Percentiles rank a stretch among this genome's conserved stretches.
These are phyloP conservation scores for Calocera cornea DNA, from an alignment of 768 basidiomycete species.

Conservation along the genomic window DNA sequence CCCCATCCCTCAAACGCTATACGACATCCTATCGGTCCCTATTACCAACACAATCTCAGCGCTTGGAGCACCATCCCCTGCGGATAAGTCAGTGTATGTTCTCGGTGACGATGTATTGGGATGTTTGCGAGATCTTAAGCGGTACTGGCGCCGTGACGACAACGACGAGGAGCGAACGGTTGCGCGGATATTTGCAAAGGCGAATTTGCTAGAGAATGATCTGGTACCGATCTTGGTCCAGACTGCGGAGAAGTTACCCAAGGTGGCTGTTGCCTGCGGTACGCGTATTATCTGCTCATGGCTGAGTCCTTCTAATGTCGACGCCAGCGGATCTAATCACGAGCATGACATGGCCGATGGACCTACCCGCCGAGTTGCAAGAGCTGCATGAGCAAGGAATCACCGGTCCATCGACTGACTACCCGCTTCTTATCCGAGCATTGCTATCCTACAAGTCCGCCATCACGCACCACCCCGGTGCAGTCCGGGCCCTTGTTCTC, in stretches of 20 bases:
- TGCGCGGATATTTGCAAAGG: conserved; percentile 81
- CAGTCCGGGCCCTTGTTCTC: conserved; percentile 56
- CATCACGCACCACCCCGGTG: conserved; percentile 44
- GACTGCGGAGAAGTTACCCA: conserved; percentile 56
- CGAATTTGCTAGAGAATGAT: conserved; percentile 76
- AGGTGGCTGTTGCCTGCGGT: conserved; percentile 60
- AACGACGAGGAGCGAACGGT: conserved; percentile 93
- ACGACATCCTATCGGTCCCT: background rate
- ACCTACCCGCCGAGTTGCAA: conserved; percentile 83
- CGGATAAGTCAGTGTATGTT: conserved; percentile 33
- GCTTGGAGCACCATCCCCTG: background rate
- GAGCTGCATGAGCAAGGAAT: conserved; percentile 68
- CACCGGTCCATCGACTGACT: conserved; percentile 69
- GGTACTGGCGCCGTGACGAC: conserved; percentile 91
- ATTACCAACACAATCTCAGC: background rate
- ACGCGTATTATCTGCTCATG: background rate
- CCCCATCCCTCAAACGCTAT: background rate
- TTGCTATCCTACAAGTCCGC: conserved; percentile 85
- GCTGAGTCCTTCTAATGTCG: background rate
- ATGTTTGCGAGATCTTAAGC: conserved; percentile 88
- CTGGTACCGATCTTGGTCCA: conserved; percentile 70
- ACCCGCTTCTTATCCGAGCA: conserved; percentile 64
- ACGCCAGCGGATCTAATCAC: conserved; percentile 64
- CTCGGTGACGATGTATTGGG: conserved; percentile 71
- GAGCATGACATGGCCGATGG: conserved; percentile 98